phyloP scores from a whole-genome alignment of 768 basidiomycete species.

The Phylloporus rhodoxanthus region DNA sequence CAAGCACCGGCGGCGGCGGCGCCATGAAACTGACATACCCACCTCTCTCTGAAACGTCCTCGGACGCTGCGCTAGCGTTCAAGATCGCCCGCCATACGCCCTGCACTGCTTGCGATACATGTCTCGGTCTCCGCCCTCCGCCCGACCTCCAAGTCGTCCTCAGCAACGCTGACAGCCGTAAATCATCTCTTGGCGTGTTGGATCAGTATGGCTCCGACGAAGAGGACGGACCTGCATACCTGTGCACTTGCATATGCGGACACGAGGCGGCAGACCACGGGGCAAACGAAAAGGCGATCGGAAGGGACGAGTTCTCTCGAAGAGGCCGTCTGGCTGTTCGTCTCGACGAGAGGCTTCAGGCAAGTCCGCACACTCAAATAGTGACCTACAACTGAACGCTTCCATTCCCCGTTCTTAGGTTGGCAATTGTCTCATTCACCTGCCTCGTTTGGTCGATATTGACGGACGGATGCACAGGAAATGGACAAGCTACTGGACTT shows the following conservation, averaged over 20 bases:
- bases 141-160: conserved; percentile 51
- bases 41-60: conserved; percentile 44
- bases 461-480: conserved; percentile 45
- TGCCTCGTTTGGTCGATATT: conserved; percentile 11
- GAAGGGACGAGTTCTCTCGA: conserved; percentile 61
- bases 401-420: conserved; percentile 16
- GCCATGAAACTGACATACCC: conserved; percentile 67
- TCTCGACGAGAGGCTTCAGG: conserved; percentile 79
- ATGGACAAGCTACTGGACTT: conserved; percentile 75
- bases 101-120: conserved; percentile 62
- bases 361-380: conserved; percentile 25
- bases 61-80: conserved; percentile 47
- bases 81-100: conserved; percentile 81
- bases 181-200: conserved; percentile 47
- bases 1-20: background rate
- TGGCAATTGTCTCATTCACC: conserved; percentile 15
- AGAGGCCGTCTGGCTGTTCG: conserved; percentile 70
- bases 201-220: conserved; percentile 70
- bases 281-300: conserved; percentile 52
- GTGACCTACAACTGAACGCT: conserved; percentile 10
- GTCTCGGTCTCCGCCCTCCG: conserved; percentile 66
- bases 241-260: conserved; percentile 62
- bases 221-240: conserved; percentile 51
- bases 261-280: conserved; percentile 62
- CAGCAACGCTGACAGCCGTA: conserved; percentile 39